Evolutionary conservation across 352 stramenopile genomes (phyloP), one percentile per base, ranked within the genome.

Genomic region (Hyaloperonospora brassicae): DNA sequence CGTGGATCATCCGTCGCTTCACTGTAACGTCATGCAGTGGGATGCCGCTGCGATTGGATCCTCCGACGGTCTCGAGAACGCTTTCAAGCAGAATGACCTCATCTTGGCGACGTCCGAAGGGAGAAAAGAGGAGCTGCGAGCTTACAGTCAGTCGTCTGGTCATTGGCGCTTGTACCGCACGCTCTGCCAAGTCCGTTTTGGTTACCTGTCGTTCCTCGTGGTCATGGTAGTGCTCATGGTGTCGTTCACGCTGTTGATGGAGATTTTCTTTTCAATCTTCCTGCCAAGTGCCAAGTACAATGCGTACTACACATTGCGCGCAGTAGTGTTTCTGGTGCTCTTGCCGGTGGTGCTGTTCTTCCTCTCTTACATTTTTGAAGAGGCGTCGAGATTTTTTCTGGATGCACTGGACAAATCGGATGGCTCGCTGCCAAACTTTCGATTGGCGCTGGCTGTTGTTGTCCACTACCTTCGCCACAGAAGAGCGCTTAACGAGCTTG

Each of bases 261-360:
- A 89, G 64, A 79, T 91, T 51, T 91, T 89, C 70, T 91, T 91
- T 52, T 73, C 76, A 21, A 85, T 91, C 52, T 91, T 91, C 52
- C 61, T 91, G 36, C 80, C 80, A 22, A 88, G 76, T 43, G 79
- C 80, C 55, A 86, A 86, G 56, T 84, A 73, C 56, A 70, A 84
- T 48, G 66, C 78, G 13, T 79, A 85, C 36, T 90, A 86, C 56
- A 59, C 75, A 40, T 40, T 79, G 35, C 76, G 80, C 47, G 73
- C 79, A 0, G 65, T 87, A 38, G 49, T 73, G 24, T 62, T 84
- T 27, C 64, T 91, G 44, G 63, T 80, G 7, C 50, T 79, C 39
- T 64, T 91, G 8, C 80, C 80, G 1, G 21, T 87, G 42, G 52
- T 84, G 49, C 66, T 91, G 22, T 84, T 89, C 65, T 72, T 89